Conservation (phyloP, 2,329 filamentous ascomycete species). For the Claviceps africana region DNA sequence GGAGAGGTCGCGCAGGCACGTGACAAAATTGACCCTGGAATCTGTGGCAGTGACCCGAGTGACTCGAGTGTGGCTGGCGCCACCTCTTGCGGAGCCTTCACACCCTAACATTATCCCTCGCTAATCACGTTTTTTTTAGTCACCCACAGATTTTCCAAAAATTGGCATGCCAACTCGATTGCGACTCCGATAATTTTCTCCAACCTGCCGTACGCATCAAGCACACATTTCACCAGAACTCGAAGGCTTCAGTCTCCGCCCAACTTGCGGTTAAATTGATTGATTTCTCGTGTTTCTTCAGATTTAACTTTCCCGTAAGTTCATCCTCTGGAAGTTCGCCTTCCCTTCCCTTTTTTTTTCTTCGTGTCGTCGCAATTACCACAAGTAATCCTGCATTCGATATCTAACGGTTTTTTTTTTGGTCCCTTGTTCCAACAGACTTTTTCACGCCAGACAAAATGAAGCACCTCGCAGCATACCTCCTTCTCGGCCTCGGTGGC, state of each 20-base stretch:
- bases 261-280: slow-evolving; percentile 98
- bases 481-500: slow-evolving; percentile 88
- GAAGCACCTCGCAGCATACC: slow-evolving; percentile 99
- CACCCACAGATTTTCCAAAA: slow-evolving; percentile 21
- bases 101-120: slow-evolving; percentile 15
- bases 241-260: slow-evolving; percentile 99
- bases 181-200: slow-evolving; percentile 15
- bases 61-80: not conserved
- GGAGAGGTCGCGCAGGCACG: not conserved
- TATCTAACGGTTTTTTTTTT: not conserved
- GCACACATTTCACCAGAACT: slow-evolving; percentile 47
- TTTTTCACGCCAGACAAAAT: slow-evolving; percentile 49
- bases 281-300: slow-evolving; percentile 76
- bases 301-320: slow-evolving; percentile 22
- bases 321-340: not conserved
- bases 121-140: slow-evolving; percentile 16
- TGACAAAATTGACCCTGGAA: not conserved
- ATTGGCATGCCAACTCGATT: slow-evolving; percentile 14
- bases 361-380: not conserved
- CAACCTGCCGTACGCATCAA: slow-evolving; percentile 10
- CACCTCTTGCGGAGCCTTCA: not conserved
- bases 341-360: not conserved
- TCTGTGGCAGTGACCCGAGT: slow-evolving; percentile 4
- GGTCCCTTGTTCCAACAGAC: not conserved
- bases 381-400: not conserved